A percentile compares a stretch with the other conserved stretches of the same genome.
phyloP scores from a whole-genome alignment of 129 eudicot genomes.

The Chrysanthemum seticuspe region DNA sequence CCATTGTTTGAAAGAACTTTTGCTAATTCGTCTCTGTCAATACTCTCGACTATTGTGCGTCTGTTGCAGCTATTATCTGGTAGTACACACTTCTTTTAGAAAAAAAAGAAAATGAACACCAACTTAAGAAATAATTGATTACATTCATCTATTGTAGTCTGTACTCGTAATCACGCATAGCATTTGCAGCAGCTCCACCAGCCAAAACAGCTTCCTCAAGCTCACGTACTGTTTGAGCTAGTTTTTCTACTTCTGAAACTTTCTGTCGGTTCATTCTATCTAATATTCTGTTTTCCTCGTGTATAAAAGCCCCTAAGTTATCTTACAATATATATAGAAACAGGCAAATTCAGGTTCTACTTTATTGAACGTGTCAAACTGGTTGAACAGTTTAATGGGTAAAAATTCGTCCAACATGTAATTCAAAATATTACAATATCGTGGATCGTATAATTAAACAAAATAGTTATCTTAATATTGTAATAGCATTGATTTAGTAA shows the following conservation, averaged over 20 bases:
- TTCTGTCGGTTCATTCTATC: slow-evolving; percentile 92
- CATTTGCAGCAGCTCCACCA: slow-evolving; percentile 97
- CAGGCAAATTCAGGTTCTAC: too few species aligned
- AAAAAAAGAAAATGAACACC: background rate
- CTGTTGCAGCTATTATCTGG: slow-evolving; percentile 73
- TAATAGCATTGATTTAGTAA: too few species aligned
- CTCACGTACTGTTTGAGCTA: slow-evolving; percentile 78
- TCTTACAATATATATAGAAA: too few species aligned
- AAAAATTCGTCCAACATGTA: too few species aligned
- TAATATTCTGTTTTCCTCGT: slow-evolving; percentile 89
- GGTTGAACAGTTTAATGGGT: too few species aligned
- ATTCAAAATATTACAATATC: too few species aligned
- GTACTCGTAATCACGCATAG: slow-evolving; percentile 87
- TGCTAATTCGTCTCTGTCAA: slow-evolving; percentile 28
- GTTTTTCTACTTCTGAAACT: slow-evolving; percentile 88
- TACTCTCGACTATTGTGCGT: slow-evolving; percentile 70
- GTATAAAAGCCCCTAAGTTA: background rate
- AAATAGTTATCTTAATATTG: too few species aligned
- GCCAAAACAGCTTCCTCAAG: slow-evolving; percentile 95
- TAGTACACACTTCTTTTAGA: background rate
- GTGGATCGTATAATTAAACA: too few species aligned
- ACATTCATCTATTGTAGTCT: slow-evolving; percentile 90
- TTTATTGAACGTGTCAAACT: too few species aligned
- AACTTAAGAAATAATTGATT: background rate
- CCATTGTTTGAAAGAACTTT: slow-evolving; percentile 47